These are phyloP conservation scores for Hypseocharis bilobata DNA, from an alignment of 441 rosid species.

Conservation along the genomic window DNA sequence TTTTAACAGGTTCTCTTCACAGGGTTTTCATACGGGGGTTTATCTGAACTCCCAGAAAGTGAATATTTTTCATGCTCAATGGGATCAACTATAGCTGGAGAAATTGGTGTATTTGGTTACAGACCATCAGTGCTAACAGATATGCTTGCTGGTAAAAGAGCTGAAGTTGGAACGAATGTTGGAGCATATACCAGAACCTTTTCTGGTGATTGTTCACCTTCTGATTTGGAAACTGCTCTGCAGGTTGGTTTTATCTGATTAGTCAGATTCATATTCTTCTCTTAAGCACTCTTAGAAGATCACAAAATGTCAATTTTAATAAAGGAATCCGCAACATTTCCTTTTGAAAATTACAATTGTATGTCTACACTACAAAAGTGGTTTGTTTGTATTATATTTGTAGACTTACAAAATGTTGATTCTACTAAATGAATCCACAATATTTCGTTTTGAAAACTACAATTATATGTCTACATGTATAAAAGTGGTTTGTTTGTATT, in stretches of 20 bases:
- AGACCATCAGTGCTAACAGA: slow-evolving; percentile 76
- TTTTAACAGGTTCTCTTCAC: slow-evolving; percentile 73
- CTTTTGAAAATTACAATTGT: neutral
- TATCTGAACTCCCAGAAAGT: slow-evolving; percentile 78
- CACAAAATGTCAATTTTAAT: neutral
- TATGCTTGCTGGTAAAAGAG: slow-evolving; percentile 95
- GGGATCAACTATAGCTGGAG: slow-evolving; percentile 95
- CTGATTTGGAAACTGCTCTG: slow-evolving; percentile 86
- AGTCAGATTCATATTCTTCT: slow-evolving; percentile 1
- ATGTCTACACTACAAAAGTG: neutral
- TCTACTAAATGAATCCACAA: too few species aligned
- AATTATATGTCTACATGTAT: neutral
- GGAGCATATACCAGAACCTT: slow-evolving; percentile 87
- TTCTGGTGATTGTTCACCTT: slow-evolving; percentile 87
- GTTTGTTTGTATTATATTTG: neutral
- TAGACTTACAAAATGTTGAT: too few species aligned
- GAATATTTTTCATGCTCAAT: slow-evolving; percentile 82
- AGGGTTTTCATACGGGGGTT: slow-evolving; percentile 89
- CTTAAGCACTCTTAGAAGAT: neutral
- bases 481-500: neutral
- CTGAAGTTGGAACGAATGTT: slow-evolving; percentile 76
- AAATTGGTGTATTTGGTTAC: slow-evolving; percentile 84
- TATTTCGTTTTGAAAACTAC: too few species aligned
- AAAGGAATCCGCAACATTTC: neutral
- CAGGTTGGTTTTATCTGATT: slow-evolving; percentile 49